These are phyloP conservation scores for Gossypium raimondii DNA, from an alignment of 345 rosid species.

Conservation along the genomic window DNA sequence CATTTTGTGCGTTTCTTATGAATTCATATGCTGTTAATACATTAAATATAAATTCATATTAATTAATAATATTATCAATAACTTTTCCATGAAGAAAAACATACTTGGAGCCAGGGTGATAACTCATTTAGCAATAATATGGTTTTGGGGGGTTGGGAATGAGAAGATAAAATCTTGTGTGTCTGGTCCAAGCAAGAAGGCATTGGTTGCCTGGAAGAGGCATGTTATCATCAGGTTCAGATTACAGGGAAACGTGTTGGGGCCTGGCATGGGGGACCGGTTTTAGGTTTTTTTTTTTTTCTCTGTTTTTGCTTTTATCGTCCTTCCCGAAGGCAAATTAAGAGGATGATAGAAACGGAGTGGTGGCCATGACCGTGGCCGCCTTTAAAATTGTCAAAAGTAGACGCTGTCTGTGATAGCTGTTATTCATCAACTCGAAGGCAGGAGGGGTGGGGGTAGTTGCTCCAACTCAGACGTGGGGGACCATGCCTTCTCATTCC, in stretches of 20 bases:
- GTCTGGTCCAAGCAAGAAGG: constrained; percentile 16
- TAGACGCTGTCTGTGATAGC: not conserved
- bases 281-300: not conserved
- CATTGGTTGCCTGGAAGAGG: constrained; percentile 6
- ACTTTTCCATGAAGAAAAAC: no score
- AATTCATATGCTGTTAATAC: no score
- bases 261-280: constrained; percentile 7
- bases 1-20: no score
- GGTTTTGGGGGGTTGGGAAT: not conserved
- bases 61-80: no score
- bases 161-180: not conserved
- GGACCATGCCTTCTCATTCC: constrained; percentile 14
- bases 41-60: no score
- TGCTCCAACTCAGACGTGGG: constrained; percentile 12
- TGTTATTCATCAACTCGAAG: constrained; percentile 12
- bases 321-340: constrained; percentile 3
- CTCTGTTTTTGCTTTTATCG: not conserved
- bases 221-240: constrained; percentile 7
- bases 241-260: constrained; percentile 23
- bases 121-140: not conserved
- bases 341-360: constrained; percentile 20
- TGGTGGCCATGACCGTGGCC: constrained; percentile 19
- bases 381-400: constrained; percentile 17
- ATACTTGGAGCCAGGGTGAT: no score
- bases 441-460: not conserved